Evolutionary conservation across 306 rosid genomes (phyloP).

Genomic region (barrel medic (Medicago truncatula)): MtrunA17r5.0-ANR NC_053042.1:11229501-11230000

Average conservation of each 20-base stretch:
- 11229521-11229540: neutral
- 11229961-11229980: constrained; percentile 84
- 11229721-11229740: neutral
- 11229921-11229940: constrained; percentile 77
- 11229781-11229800: neutral
- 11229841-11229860: constrained; percentile 68
- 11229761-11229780: constrained; percentile 8
- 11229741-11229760: neutral
- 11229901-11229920: constrained; percentile 64
- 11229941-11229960: constrained; percentile 74
- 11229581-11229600: neutral
- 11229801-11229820: constrained; percentile 17
- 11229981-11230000: constrained; percentile 76
- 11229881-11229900: constrained; percentile 71
- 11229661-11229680: neutral
- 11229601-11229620: neutral
- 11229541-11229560: neutral
- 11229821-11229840: constrained; percentile 23
- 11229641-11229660: neutral
- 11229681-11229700: neutral
- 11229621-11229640: neutral
- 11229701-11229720: neutral
- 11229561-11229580: neutral
- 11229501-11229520: no score
- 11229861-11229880: constrained; percentile 77